phyloP scores from a whole-genome alignment of 2,329 filamentous ascomycete genomes.

The Fonsecaea multimorphosa region DNA sequence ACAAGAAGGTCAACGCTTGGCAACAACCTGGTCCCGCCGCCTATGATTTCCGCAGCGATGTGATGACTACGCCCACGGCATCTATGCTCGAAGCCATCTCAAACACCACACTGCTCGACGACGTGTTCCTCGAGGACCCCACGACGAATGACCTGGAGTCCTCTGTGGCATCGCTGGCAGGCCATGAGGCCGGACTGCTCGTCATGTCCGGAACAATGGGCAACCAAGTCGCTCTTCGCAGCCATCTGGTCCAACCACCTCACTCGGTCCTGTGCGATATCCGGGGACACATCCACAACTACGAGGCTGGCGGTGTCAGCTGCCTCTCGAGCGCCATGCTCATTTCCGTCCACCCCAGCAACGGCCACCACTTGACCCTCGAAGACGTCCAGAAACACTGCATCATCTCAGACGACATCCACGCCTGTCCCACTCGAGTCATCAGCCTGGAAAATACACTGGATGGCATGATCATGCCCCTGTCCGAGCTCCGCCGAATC shows the following conservation, averaged over 20 bases:
- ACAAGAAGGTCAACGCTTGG: conserved; percentile 34
- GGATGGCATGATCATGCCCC: conserved; percentile 76
- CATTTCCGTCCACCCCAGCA: conserved; percentile 69
- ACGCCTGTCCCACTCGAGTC: conserved; percentile 78
- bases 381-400: conserved; percentile 74
- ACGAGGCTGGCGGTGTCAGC: conserved; percentile 71
- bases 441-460: conserved; percentile 88
- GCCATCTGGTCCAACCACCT: conserved; percentile 79
- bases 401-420: conserved; percentile 72
- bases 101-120: conserved; percentile 77
- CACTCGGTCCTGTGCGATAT: conserved; percentile 80
- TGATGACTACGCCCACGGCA: conserved; percentile 75
- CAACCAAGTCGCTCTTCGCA: conserved; percentile 82
- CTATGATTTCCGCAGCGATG: conserved; percentile 55
- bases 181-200: conserved; percentile 77
- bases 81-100: conserved; percentile 83
- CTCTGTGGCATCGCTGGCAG: conserved; percentile 73
- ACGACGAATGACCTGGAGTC: conserved; percentile 78
- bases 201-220: conserved; percentile 94
- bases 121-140: conserved; percentile 80
- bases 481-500: conserved; percentile 73
- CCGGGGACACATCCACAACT: conserved; percentile 75
- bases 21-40: conserved; percentile 37
- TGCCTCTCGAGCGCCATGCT: conserved; percentile 73
- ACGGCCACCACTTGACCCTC: conserved; percentile 75